Evolutionary conservation across 352 stramenopile species (phyloP), one percentile per base, ranked within the genome.

Genomic region (Pythium brachiatum): DNA sequence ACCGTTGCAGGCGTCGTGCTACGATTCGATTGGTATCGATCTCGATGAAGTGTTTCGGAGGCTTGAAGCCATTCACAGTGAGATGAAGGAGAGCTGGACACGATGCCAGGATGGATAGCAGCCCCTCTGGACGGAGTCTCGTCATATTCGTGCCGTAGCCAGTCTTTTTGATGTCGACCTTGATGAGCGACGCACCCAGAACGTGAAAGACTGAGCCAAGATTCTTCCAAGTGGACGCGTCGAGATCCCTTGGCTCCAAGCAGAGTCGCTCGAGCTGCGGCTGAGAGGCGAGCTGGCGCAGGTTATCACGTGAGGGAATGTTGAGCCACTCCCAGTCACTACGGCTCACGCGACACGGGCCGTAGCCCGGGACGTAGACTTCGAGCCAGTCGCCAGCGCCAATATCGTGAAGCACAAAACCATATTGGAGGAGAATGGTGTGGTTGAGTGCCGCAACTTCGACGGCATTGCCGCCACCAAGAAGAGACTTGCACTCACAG

Each of bases 291-390:
- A 39, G 34, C 7, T 39, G 7, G 7, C 13, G 34, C 5, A 39
- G 34, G 18, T 39, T 39, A 2, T 39, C 34, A 15, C 11, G 3
- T 39, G 34, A 39, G 7, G 31, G 34, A 13, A 39, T 13, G 34
- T 21, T 23, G 26, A 54, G 11, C 12, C 25, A 6, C 26, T 64
- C 2, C 57, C 57, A 64, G 26, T 53, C 31, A 4, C 50, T 38
- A 12, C 57, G 57, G 27, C 57, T 57, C 13, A 53, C 46, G 36
- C 34, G 39, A 21, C 57, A 64, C 25, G 57, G 57, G 9, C 23
- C 57, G 31, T 57, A 64, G 1, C 57, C 57, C 9, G 57, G 57
- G 12, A 64, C 57, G n/a, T 57, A 57, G 8, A 64, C 57, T 23
- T 64, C 57, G 3, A 64, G 39, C 57, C 57, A 64, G 0, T 36